phyloP scores from a whole-genome alignment of 805 yeast species.

The Scheffersomyces spartinae region DNA sequence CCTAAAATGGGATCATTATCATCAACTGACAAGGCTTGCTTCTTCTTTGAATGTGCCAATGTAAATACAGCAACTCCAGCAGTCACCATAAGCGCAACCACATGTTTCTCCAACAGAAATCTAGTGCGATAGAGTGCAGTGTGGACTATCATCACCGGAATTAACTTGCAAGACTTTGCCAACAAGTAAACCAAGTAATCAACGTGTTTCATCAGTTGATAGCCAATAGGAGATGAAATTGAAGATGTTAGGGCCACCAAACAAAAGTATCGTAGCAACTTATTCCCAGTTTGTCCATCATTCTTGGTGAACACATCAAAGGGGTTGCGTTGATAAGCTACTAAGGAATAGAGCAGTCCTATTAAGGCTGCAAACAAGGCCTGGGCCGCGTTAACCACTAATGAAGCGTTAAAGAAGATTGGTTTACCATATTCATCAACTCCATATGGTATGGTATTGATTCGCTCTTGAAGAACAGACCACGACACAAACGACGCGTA shows the following conservation, averaged over 20 bases:
- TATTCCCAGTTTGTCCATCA: slow-evolving; percentile 6
- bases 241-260: slow-evolving; percentile 66
- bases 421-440: slow-evolving; percentile 19
- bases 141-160: slow-evolving; percentile 90
- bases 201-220: slow-evolving; percentile 67
- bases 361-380: slow-evolving; percentile 59
- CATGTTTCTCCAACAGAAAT: slow-evolving; percentile 67
- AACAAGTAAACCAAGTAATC: slow-evolving; percentile 76
- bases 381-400: slow-evolving; percentile 68
- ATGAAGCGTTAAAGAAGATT: slow-evolving; percentile 59
- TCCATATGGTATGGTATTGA: slow-evolving; percentile 68
- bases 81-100: slow-evolving; percentile 72
- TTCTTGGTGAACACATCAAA: slow-evolving; percentile 23
- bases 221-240: slow-evolving; percentile 73
- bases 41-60: slow-evolving; percentile 29
- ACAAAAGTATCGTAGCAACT: slow-evolving; percentile 24
- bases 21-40: slow-evolving; percentile 13
- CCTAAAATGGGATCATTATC: slow-evolving; percentile 45
- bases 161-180: slow-evolving; percentile 86
- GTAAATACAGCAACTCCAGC: slow-evolving; percentile 77
- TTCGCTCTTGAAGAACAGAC: slow-evolving; percentile 87
- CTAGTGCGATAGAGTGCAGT: slow-evolving; percentile 52
- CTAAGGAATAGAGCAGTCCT: slow-evolving; percentile 48
- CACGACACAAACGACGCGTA: slow-evolving; percentile 82
- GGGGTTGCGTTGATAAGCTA: slow-evolving; percentile 18